phyloP scores from a whole-genome alignment of 108 stramenopile species.

The Schizochytrium sp. region DNA sequence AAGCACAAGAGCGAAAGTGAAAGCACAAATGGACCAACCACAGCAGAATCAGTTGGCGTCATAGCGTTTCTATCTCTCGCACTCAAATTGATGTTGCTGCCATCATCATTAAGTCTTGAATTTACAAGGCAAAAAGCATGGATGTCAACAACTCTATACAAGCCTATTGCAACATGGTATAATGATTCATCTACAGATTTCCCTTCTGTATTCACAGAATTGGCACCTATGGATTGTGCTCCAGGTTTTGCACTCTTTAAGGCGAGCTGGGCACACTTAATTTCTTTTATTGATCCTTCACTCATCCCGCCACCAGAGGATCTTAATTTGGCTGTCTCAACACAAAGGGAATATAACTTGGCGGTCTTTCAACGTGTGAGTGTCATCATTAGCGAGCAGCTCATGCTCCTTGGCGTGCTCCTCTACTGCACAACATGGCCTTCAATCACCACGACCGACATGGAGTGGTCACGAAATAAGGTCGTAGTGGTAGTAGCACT shows the following conservation, averaged over 20 bases:
- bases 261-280: not conserved
- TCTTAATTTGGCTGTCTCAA: not conserved
- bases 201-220: not conserved
- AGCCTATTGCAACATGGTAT: constrained; percentile 8
- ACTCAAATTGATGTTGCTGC: constrained; percentile 52
- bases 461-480: constrained; percentile 61
- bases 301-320: not conserved
- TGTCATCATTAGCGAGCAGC: constrained; percentile 8
- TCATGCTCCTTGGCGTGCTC: constrained; percentile 38
- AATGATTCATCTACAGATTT: not conserved
- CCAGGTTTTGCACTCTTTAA: constrained; percentile 39
- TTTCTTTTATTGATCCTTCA: not conserved
- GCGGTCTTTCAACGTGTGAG: not conserved
- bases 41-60: constrained; percentile 55
- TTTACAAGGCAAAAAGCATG: constrained; percentile 1
- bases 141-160: not conserved
- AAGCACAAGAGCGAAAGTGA: too few relatives aligned
- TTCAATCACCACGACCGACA: constrained; percentile 58
- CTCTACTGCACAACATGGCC: constrained; percentile 59
- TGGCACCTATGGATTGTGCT: not conserved
- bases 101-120: constrained; percentile 17
- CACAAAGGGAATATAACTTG: not conserved
- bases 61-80: constrained; percentile 40
- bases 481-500: constrained; percentile 53
- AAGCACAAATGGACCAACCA: not conserved